phyloP scores from a whole-genome alignment of 225 moss, liverwort and hornwort species.

The Physcomitrium patens region DNA sequence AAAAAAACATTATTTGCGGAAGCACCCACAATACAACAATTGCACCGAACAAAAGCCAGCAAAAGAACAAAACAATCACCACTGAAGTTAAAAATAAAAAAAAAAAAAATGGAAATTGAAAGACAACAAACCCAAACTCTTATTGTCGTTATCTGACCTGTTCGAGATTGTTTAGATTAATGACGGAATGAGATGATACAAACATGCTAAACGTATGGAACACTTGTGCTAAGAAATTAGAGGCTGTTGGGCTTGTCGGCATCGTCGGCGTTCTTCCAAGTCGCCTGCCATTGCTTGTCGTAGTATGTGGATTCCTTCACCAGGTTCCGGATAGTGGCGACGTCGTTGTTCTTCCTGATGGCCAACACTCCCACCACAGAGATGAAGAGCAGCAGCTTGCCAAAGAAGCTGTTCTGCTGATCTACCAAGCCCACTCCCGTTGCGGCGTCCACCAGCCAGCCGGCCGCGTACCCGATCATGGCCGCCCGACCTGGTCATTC shows the following conservation, averaged over 20 bases:
- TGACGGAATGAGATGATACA: constrained; percentile 34
- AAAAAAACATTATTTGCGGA: too few species aligned
- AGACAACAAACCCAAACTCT: not conserved
- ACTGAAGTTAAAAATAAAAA: too few species aligned
- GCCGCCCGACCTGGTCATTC: constrained; percentile 82
- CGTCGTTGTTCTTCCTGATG: constrained; percentile 78
- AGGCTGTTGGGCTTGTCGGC: constrained; percentile 29
- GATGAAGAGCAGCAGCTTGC: constrained; percentile 85
- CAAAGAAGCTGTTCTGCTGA: constrained; percentile 91
- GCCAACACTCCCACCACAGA: constrained; percentile 69
- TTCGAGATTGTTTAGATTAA: constrained; percentile 24
- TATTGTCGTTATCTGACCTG: not conserved
- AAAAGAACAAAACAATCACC: too few species aligned
- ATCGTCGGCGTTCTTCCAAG: constrained; percentile 76
- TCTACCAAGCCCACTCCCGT: constrained; percentile 95
- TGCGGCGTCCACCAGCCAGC: constrained; percentile 81
- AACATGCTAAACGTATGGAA: constrained; percentile 22
- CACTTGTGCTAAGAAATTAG: constrained; percentile 52
- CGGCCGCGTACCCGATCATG: constrained; percentile 86
- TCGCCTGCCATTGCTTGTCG: constrained; percentile 98
- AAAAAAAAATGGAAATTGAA: not conserved
- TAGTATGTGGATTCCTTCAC: constrained; percentile 93
- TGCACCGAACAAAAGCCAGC: too few species aligned
- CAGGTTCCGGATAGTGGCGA: constrained; percentile 69
- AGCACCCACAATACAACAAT: too few species aligned